Percentiles rank a stretch among this genome's conserved stretches.
Evolutionary conservation across 306 rosid genomes (phyloP).

Genomic region (Rosa lucieae): DNA sequence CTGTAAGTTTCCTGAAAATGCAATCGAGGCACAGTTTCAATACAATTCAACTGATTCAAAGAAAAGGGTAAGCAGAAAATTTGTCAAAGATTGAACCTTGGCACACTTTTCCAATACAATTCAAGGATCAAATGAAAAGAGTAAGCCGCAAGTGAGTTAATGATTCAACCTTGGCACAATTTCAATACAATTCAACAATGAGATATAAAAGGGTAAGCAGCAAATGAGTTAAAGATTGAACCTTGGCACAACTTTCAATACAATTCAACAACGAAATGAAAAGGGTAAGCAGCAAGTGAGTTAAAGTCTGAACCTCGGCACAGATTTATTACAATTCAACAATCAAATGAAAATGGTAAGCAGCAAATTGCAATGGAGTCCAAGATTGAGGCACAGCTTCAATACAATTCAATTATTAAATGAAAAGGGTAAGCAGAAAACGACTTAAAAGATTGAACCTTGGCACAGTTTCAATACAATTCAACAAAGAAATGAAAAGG

Average conservation of each 20-base stretch:
- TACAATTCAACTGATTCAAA: not conserved
- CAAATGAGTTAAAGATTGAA: not conserved
- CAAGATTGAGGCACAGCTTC: not conserved
- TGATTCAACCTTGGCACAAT: not conserved
- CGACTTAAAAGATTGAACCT: not conserved
- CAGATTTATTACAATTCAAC: not conserved
- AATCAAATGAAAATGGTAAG: not conserved
- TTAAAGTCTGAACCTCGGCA: not conserved
- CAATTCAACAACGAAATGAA: not conserved
- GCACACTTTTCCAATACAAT: not conserved
- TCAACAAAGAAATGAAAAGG: not conserved
- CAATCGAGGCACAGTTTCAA: conserved; percentile 9
- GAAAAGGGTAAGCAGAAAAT: not conserved
- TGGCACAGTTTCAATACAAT: conserved; percentile 2
- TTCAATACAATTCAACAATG: not conserved
- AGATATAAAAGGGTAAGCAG: not conserved
- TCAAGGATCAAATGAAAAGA: not conserved
- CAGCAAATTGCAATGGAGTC: not conserved
- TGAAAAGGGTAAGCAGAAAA: not conserved
- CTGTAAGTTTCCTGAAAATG: conserved; percentile 40
- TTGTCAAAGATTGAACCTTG: not conserved
- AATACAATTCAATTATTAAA: not conserved
- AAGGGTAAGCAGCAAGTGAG: not conserved
- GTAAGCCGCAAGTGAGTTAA: not conserved
- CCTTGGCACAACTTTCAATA: not conserved